phyloP scores from a whole-genome alignment of 257 asterid genomes.

The Primulina eburnea region DNA sequence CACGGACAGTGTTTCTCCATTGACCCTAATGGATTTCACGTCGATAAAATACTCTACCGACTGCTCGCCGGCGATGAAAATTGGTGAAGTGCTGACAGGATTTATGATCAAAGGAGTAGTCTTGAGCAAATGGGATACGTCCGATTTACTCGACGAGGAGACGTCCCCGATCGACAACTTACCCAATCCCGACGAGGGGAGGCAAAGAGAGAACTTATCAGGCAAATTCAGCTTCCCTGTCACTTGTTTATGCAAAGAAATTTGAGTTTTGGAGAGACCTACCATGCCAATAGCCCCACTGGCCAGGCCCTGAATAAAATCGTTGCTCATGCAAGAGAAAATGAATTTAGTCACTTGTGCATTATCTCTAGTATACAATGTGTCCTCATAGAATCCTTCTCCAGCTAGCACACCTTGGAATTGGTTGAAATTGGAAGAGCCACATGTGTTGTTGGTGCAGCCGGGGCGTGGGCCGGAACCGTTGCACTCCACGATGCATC shows the following conservation, averaged over 20 bases:
- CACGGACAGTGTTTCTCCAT: slow-evolving; percentile 25
- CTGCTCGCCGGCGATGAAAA: slow-evolving; percentile 25
- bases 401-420: too few species aligned
- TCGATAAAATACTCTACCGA: slow-evolving; percentile 53
- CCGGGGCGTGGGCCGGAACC: slow-evolving; percentile 7
- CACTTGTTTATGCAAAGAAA: slow-evolving; percentile 38
- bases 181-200: slow-evolving; percentile 37
- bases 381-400: too few species aligned
- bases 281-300: slow-evolving; percentile 33
- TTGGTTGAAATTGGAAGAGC: neutral
- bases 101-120: slow-evolving; percentile 40
- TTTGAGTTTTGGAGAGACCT: slow-evolving; percentile 29
- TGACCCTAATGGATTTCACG: slow-evolving; percentile 38
- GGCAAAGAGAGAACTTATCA: slow-evolving; percentile 35
- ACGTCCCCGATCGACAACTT: slow-evolving; percentile 30
- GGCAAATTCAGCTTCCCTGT: slow-evolving; percentile 19
- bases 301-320: slow-evolving; percentile 32
- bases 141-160: neutral
- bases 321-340: slow-evolving; percentile 32
- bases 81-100: slow-evolving; percentile 33
- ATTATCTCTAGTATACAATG: neutral
- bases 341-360: slow-evolving; percentile 1
- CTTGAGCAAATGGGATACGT: neutral
- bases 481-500: too few species aligned
- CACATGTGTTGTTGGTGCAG: slow-evolving; percentile 17